Conservation (phyloP, 257 asterid genomes). For the Primulina huaijiensis region DNA sequence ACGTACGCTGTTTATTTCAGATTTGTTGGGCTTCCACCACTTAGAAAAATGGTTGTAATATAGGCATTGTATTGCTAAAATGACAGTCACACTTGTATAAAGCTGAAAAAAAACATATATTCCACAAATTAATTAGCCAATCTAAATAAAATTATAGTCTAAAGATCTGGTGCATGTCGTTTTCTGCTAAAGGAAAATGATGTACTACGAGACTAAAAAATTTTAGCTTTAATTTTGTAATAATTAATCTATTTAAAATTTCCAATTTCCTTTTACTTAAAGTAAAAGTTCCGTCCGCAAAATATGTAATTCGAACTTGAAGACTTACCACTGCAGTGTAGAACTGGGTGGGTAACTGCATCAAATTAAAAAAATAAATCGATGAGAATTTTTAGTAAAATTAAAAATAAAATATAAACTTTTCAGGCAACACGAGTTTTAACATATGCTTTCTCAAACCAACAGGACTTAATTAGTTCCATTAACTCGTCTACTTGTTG, state of each 20-base stretch:
- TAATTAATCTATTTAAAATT: no score
- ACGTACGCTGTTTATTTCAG: constrained; percentile 20
- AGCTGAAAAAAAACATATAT: constrained; percentile 28
- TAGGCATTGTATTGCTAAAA: constrained; percentile 50
- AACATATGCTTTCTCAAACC: no score
- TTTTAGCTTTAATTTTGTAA: no score
- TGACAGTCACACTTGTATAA: constrained; percentile 40
- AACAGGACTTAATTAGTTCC: no score
- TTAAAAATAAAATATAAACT: background rate
- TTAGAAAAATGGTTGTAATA: constrained; percentile 41
- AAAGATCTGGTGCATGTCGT: no score
- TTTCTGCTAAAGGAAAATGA: no score
- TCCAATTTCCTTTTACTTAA: no score
- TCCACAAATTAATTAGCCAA: no score
- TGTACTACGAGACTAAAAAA: no score
- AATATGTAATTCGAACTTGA: background rate
- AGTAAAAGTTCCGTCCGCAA: background rate
- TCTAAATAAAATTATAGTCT: no score
- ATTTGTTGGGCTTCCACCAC: constrained; percentile 19
- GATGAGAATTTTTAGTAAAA: background rate
- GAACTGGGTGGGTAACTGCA: constrained; percentile 66
- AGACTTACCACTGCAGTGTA: constrained; percentile 56
- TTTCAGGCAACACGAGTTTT: background rate
- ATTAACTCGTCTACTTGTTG: no score
- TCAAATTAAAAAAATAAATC: background rate